Evolutionary conservation across 2,329 filamentous ascomycete genomes (phyloP).

Genomic region (Diaporthe caulivora): DNA sequence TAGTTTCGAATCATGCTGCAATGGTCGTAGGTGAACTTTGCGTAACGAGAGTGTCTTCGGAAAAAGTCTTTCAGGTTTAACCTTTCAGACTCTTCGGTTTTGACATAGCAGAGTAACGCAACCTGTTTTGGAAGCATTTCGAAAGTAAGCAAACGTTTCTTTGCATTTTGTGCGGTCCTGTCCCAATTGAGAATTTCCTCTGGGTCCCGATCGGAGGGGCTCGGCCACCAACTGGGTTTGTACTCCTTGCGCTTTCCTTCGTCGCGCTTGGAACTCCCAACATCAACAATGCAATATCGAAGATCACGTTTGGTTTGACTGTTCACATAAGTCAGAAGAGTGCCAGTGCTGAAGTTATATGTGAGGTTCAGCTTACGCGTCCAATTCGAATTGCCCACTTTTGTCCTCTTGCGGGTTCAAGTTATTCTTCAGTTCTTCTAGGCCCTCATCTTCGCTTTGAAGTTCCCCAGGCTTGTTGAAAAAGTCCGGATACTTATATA

Average conservation of each 20-base stretch:
- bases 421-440: neutral
- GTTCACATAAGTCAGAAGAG: neutral
- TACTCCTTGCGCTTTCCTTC: neutral
- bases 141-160: slow-evolving; percentile 19
- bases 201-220: neutral
- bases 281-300: neutral
- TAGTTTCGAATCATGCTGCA: slow-evolving; percentile 42
- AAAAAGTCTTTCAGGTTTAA: slow-evolving; percentile 40
- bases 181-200: neutral
- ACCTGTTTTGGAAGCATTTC: neutral
- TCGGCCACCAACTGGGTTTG: too few relatives aligned
- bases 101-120: neutral
- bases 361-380: neutral
- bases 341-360: rapidly evolving
- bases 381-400: neutral
- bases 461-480: neutral
- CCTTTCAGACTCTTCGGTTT: slow-evolving; percentile 2
- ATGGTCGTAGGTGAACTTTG: slow-evolving; percentile 44
- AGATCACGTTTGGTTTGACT: neutral
- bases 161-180: neutral
- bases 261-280: neutral
- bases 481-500: slow-evolving; percentile 42
- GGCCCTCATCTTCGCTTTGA: neutral
- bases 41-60: slow-evolving; percentile 41
- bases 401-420: neutral